Percentiles rank a stretch among this genome's conserved stretches.
phyloP scores from a whole-genome alignment of 345 rosid species.

The Fremontodendron californicum region DNA sequence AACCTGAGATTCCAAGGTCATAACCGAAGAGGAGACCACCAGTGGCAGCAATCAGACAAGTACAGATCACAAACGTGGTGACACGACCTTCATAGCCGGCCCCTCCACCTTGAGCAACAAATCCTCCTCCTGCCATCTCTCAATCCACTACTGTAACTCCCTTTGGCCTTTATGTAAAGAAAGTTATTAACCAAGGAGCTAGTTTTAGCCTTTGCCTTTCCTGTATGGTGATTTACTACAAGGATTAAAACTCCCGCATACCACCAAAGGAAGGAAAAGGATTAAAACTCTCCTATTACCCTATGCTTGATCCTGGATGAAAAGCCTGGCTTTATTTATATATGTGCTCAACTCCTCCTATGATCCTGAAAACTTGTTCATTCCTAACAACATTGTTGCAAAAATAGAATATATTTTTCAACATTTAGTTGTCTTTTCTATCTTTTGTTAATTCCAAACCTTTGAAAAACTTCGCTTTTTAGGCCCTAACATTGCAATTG shows the following conservation, averaged over 20 bases:
- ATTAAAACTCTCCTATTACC: not conserved
- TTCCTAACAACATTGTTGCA: not conserved
- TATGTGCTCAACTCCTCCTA: not conserved
- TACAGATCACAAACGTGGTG: slow-evolving; percentile 52
- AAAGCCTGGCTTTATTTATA: not conserved
- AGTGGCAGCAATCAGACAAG: slow-evolving; percentile 70
- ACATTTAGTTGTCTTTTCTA: no score
- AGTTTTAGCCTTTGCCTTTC: not conserved
- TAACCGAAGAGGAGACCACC: slow-evolving; percentile 89
- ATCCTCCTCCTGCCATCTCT: slow-evolving; percentile 56
- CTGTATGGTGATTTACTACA: not conserved
- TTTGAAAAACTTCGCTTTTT: not conserved
- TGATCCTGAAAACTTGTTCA: not conserved
- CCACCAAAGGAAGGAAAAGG: not conserved
- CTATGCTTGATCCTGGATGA: not conserved
- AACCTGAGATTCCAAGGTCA: slow-evolving; percentile 80
- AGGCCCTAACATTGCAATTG: not conserved
- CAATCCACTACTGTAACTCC: not conserved
- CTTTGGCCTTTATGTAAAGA: not conserved
- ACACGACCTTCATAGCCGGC: slow-evolving; percentile 47
- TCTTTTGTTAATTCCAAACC: not conserved
- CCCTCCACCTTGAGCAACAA: slow-evolving; percentile 28
- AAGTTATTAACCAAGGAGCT: not conserved
- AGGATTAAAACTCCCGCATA: not conserved
- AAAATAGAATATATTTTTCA: not conserved